Percentiles rank a stretch among this genome's conserved stretches.
These are phyloP conservation scores for Grigorovia humatica DNA, from an alignment of 805 yeast species.

Conservation along the genomic window DNA sequence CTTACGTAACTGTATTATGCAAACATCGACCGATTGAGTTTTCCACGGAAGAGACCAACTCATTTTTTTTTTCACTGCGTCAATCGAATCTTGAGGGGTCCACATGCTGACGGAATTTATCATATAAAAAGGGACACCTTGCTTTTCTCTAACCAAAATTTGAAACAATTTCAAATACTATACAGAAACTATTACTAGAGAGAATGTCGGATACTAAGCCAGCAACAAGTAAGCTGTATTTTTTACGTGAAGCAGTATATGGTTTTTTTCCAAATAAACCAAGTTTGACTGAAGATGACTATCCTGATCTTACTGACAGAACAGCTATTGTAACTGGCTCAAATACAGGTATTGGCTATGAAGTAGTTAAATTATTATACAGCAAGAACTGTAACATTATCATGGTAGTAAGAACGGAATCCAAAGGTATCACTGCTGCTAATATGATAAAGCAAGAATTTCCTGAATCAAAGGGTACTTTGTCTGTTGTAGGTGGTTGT, in stretches of 20 bases:
- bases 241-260: conserved; percentile 12
- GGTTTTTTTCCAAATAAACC: conserved; percentile 24
- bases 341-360: conserved; percentile 30
- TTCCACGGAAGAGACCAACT: too few species aligned
- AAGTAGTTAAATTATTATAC: conserved; percentile 19
- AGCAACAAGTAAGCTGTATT: conserved; percentile 6
- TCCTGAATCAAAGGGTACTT: conserved; percentile 19
- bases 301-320: conserved; percentile 31
- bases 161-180: too few species aligned
- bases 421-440: conserved; percentile 27
- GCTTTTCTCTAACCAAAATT: too few species aligned
- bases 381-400: conserved; percentile 29
- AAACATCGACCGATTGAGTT: too few species aligned
- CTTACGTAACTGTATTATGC: too few species aligned
- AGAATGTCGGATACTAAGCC: conserved; percentile 12
- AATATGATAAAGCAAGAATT: conserved; percentile 18
- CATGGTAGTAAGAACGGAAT: conserved; percentile 28
- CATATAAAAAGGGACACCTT: too few species aligned
- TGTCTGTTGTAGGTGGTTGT: conserved; percentile 19
- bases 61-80: too few species aligned
- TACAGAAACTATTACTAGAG: background rate
- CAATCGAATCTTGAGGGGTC: too few species aligned
- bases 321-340: conserved; percentile 33
- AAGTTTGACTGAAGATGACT: conserved; percentile 21
- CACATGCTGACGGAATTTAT: too few species aligned